Conservation (phyloP, 495 filamentous ascomycete genomes). For the Rostrohypoxylon terebratum region DNA sequence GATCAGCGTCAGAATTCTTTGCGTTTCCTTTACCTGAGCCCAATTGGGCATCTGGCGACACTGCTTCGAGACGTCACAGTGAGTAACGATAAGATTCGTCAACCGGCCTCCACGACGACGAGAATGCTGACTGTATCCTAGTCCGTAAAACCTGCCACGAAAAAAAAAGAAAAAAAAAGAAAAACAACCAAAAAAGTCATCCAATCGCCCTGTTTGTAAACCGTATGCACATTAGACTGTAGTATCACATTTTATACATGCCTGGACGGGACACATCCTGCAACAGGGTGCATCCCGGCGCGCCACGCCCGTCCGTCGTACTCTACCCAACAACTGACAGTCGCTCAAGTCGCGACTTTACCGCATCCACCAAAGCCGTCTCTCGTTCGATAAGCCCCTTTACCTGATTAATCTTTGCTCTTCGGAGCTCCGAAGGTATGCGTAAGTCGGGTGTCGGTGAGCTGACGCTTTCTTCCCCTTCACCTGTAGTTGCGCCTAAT, state of each 20-base stretch:
- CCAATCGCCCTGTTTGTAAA: slow-evolving; percentile 43
- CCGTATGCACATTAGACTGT: slow-evolving; percentile 37
- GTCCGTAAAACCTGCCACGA: slow-evolving; percentile 37
- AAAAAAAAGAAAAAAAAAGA: slow-evolving; percentile 6
- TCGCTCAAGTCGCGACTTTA: slow-evolving; percentile 64
- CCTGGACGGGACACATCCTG: slow-evolving; percentile 25
- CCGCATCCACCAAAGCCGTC: slow-evolving; percentile 65
- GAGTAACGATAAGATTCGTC: slow-evolving; percentile 44
- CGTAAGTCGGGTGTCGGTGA: slow-evolving; percentile 53
- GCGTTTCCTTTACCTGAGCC: slow-evolving; percentile 33
- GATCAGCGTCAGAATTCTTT: slow-evolving; percentile 31
- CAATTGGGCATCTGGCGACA: slow-evolving; percentile 38
- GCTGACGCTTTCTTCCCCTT: slow-evolving; percentile 46
- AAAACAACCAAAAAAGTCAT: neutral
- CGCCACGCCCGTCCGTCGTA: slow-evolving; percentile 31
- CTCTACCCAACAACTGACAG: slow-evolving; percentile 50
- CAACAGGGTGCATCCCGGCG: slow-evolving; percentile 19
- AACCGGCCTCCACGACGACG: slow-evolving; percentile 41
- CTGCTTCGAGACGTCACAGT: slow-evolving; percentile 43
- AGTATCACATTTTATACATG: slow-evolving; percentile 47
- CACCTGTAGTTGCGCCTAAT: slow-evolving; percentile 46
- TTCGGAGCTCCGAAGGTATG: slow-evolving; percentile 75
- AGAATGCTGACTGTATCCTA: slow-evolving; percentile 43
- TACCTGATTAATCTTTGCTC: slow-evolving; percentile 74
- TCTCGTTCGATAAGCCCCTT: slow-evolving; percentile 79